Conservation (phyloP, 306 rosid species). For the Sesbania bispinosa region DNA sequence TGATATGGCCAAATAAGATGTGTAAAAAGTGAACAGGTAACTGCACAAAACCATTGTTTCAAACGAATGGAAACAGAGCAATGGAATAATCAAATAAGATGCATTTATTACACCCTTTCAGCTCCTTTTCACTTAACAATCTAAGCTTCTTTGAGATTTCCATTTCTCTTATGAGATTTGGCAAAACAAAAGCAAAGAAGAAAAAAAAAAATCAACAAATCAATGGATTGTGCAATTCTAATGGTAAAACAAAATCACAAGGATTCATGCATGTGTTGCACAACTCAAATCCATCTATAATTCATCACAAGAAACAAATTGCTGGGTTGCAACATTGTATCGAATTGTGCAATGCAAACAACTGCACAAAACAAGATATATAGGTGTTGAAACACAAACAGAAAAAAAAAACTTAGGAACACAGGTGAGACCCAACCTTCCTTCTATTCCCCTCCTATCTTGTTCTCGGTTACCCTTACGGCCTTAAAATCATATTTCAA, state of each 20-base stretch:
- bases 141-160: background rate
- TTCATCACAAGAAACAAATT: background rate
- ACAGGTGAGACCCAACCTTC: background rate
- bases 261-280: background rate
- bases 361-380: background rate
- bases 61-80: background rate
- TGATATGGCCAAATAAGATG: background rate
- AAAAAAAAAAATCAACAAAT: background rate
- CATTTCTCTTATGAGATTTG: background rate
- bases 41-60: background rate
- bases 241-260: background rate
- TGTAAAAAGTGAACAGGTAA: background rate
- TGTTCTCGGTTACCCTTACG: background rate
- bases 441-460: background rate
- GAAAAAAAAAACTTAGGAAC: background rate
- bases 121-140: background rate
- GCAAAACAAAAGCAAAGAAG: background rate
- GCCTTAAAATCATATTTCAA: background rate
- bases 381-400: background rate
- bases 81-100: background rate
- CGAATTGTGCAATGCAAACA: background rate
- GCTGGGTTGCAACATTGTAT: background rate
- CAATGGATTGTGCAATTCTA: background rate
- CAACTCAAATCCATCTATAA: background rate
- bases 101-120: background rate